Evolutionary conservation across 2,329 filamentous ascomycete species (phyloP), one percentile per base, ranked within the genome.

Genomic region (Geosmithia flava): DNA sequence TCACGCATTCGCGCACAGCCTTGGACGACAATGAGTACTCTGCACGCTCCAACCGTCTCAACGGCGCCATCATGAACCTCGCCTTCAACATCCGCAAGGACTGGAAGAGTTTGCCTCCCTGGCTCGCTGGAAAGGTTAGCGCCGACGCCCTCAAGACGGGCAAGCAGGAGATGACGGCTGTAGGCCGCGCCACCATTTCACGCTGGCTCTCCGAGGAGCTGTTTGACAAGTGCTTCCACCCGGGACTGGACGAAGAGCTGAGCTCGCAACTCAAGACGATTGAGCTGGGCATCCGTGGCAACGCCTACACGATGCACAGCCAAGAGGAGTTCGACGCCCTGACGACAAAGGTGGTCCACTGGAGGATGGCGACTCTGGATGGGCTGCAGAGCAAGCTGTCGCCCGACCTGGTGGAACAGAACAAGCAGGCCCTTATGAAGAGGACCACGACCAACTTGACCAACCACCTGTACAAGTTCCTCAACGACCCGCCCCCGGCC

Each of bases 131-230:
- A 20, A 87, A 81, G 48, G 86, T 95, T 54, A 96, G 91, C 62
- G 75, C 84, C 47, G 90, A 95, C 57, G 91, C 89, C 1, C 74
- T 94, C 48, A 79, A 83, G 57, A 88, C 84, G 10, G 93, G 90
- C 52, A 95, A 90, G 60, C 90, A 96, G 63, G 93, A 98, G 65
- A 98, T 98, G 93, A 97, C 89, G 7, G 90, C 90, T 5, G 85
- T 95, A 20, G 93, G 93, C 16, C 81, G 91, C 48, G 89, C 91
- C 13, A 81, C 90, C 53, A 89, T 98, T 55, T 86, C 86, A 27
- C 80, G 83, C 51, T 98, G 91, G 88, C 69, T 98, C 6, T 82
- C 91, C 20, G 87, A 95, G 44, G 87, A 95, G 59, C 78, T 97
- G 42, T 95, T 97, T 62, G 83, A 94, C 62, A 83, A 83, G 48